phyloP scores from a whole-genome alignment of 768 basidiomycete genomes.

The Mrakia blollopis region DNA sequence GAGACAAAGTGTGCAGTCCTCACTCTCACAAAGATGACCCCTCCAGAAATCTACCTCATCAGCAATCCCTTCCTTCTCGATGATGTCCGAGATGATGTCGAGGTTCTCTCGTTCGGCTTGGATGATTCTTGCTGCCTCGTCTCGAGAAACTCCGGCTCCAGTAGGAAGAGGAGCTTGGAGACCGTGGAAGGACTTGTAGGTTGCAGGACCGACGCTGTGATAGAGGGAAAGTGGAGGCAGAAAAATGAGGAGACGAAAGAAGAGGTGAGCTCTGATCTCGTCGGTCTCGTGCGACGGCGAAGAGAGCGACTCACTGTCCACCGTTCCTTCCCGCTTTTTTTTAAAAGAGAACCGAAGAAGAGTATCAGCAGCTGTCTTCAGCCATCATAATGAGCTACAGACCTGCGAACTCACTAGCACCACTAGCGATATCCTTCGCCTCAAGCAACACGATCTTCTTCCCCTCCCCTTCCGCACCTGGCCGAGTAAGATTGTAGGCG shows the following conservation, averaged over 20 bases:
- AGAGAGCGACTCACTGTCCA: neutral
- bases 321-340: neutral
- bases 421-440: conserved; percentile 17
- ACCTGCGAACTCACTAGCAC: neutral
- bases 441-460: conserved; percentile 25
- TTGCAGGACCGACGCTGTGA: conserved; percentile 7
- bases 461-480: conserved; percentile 3
- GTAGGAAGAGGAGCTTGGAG: conserved; percentile 28
- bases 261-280: too few relatives aligned
- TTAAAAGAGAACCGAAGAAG: neutral
- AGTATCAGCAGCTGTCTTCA: neutral
- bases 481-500: conserved; percentile 15
- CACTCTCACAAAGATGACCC: conserved; percentile 36
- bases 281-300: neutral
- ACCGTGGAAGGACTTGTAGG: neutral
- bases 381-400: too few relatives aligned
- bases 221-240: neutral
- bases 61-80: conserved; percentile 35
- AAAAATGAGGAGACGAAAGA: too few relatives aligned
- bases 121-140: conserved; percentile 37
- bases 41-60: conserved; percentile 37
- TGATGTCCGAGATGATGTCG: conserved; percentile 34
- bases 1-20: neutral
- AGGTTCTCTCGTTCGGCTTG: conserved; percentile 38
- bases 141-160: conserved; percentile 36